A percentile compares a stretch with the other conserved stretches of the same genome.
phyloP scores from a whole-genome alignment of 176 grass and related monocot species.

The Oryza australiensis region DNA sequence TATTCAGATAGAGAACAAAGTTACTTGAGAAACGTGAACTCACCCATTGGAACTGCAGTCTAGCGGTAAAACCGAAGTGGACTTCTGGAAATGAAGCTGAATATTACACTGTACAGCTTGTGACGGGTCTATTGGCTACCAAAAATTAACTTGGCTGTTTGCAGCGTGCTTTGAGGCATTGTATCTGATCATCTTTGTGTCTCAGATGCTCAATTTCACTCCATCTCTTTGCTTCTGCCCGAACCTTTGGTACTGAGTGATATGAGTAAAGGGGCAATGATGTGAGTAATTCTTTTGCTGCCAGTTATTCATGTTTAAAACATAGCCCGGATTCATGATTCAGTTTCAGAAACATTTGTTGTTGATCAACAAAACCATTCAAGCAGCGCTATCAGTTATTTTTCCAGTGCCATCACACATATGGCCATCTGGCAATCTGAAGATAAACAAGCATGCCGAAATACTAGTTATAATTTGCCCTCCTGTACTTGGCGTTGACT shows the following conservation, averaged over 20 bases:
- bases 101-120: neutral
- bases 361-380: neutral
- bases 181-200: slow-evolving; percentile 32
- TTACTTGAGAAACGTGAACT: neutral
- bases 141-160: slow-evolving; percentile 48
- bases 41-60: neutral
- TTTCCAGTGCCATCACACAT: neutral
- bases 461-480: neutral
- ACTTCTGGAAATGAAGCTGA: neutral
- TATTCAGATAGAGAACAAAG: neutral
- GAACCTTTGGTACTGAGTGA: slow-evolving; percentile 48
- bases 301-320: neutral
- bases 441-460: neutral
- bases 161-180: slow-evolving; percentile 42
- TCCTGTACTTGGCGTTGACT: too few relatives aligned
- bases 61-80: neutral
- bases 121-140: neutral
- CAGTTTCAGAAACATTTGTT: neutral
- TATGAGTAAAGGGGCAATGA: neutral
- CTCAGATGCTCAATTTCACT: slow-evolving; percentile 55
- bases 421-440: neutral
- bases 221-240: slow-evolving; percentile 68
- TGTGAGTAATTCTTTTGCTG: neutral
- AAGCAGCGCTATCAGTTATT: neutral
- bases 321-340: neutral